phyloP scores from a whole-genome alignment of 192 early-diverging fungal genomes.

The Backusella liffmaniae region DNA sequence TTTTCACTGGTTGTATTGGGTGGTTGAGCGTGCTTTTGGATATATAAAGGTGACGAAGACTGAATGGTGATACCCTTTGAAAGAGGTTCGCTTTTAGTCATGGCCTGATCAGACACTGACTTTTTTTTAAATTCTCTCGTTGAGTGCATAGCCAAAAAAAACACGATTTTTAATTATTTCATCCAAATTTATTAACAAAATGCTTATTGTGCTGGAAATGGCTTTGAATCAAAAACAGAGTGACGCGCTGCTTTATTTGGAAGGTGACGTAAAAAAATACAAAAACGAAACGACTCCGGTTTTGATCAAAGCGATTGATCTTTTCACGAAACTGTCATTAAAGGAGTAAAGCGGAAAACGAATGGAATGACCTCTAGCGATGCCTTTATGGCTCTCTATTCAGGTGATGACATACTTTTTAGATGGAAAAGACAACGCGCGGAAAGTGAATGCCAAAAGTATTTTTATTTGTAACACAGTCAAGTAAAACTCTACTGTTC shows the following conservation, averaged over 20 bases:
- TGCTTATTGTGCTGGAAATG: not conserved
- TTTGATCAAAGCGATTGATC: not conserved
- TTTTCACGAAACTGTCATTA: not conserved
- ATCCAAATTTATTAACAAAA: not conserved
- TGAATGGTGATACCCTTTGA: conserved; percentile 2
- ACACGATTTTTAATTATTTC: not conserved
- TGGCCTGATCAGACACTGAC: not conserved
- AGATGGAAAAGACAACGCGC: not conserved
- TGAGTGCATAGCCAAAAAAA: not conserved
- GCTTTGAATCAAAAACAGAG: not conserved
- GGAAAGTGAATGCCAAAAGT: not conserved
- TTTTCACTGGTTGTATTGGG: not conserved
- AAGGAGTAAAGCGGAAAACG: not conserved
- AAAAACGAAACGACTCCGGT: not conserved
- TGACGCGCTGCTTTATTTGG: not conserved
- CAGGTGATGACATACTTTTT: not conserved
- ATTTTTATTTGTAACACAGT: not conserved
- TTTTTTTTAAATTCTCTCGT: conserved; percentile 4
- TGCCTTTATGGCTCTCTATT: not conserved
- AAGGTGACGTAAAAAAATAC: not conserved
- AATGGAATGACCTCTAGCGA: not conserved
- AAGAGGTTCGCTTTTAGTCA: not conserved
- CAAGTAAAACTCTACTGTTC: not conserved
- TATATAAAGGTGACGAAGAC: conserved; percentile 3
- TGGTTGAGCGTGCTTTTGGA: not conserved